These are phyloP conservation scores for Aspergillus sp. DNA, from an alignment of 2,329 filamentous ascomycete species.

Conservation along the genomic window DNA sequence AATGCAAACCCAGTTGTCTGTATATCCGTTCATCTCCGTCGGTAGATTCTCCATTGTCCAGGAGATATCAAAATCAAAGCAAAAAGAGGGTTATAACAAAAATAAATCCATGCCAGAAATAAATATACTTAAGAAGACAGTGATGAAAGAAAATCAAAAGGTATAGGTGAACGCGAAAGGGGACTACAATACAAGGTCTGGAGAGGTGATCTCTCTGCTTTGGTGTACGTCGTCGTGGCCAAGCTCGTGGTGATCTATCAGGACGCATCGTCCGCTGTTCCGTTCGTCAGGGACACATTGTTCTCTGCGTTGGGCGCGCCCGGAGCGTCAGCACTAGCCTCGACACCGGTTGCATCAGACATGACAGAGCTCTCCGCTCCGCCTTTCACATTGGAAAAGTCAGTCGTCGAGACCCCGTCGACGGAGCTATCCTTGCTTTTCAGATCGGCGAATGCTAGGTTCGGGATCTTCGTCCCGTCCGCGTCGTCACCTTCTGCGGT, in stretches of 20 bases:
- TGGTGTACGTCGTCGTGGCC: neutral
- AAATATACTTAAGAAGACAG: neutral
- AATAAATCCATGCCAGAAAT: neutral
- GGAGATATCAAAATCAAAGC: neutral
- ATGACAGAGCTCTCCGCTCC: constrained; percentile 12
- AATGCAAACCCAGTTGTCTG: neutral
- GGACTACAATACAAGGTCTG: constrained; percentile 4
- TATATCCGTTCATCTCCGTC: too few species aligned
- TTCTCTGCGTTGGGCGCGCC: constrained; percentile 15
- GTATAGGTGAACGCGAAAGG: neutral
- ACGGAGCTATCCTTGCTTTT: constrained; percentile 36
- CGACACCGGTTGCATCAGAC: constrained; percentile 14
- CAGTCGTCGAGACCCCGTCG: constrained; percentile 13
- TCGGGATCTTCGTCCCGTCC: constrained; percentile 13
- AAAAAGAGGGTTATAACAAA: neutral
- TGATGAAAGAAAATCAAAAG: neutral
- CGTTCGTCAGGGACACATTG: constrained; percentile 51
- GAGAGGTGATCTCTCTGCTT: neutral
- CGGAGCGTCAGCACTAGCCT: constrained; percentile 7
- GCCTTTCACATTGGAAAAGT: constrained; percentile 14
- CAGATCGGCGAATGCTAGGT: constrained; percentile 39
- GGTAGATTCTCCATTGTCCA: neutral
- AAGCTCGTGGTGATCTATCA: constrained; percentile 15
- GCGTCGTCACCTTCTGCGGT: constrained; percentile 28
- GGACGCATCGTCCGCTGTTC: constrained; percentile 55